Conservation (phyloP, 805 yeast species). For the Gaillardinia entomophila region DNA sequence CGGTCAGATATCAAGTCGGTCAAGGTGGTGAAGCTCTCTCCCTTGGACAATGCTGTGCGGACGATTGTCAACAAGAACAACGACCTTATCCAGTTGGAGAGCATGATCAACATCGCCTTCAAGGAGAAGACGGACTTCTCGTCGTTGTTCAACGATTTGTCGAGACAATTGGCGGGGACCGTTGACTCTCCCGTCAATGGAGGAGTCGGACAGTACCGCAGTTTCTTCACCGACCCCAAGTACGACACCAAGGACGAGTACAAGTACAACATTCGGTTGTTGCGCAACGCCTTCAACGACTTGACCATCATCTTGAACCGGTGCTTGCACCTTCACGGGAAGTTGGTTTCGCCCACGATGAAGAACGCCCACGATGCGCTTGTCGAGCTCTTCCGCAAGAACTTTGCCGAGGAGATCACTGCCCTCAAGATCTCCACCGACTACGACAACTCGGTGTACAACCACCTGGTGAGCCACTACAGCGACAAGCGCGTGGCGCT, state of each 20-base stretch:
- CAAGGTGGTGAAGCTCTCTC: conserved; percentile 58
- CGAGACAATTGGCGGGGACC: conserved; percentile 74
- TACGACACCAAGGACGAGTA: conserved; percentile 28
- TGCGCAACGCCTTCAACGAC: conserved; percentile 56
- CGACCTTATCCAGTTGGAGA: conserved; percentile 66
- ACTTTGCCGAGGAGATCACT: conserved; percentile 62
- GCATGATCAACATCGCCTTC: conserved; percentile 46
- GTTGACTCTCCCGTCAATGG: conserved; percentile 93
- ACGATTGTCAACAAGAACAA: conserved; percentile 62
- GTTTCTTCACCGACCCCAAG: conserved; percentile 47
- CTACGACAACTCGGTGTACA: conserved; percentile 21
- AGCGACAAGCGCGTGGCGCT: conserved; percentile 18
- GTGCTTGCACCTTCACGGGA: conserved; percentile 65
- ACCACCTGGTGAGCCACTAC: conserved; percentile 12
- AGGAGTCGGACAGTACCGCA: conserved; percentile 79
- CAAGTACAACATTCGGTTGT: conserved; percentile 24
- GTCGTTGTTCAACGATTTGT: conserved; percentile 54
- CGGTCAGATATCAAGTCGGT: conserved; percentile 62
- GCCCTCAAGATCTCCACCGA: conserved; percentile 31
- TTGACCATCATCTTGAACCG: conserved; percentile 59
- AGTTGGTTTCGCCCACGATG: conserved; percentile 51
- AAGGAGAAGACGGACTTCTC: conserved; percentile 46
- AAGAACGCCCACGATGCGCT: conserved; percentile 63
- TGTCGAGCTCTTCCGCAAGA: conserved; percentile 55
- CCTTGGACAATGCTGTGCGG: conserved; percentile 75